phyloP scores from a whole-genome alignment of 2,329 filamentous ascomycete genomes.

The Colletotrichum magnum region DNA sequence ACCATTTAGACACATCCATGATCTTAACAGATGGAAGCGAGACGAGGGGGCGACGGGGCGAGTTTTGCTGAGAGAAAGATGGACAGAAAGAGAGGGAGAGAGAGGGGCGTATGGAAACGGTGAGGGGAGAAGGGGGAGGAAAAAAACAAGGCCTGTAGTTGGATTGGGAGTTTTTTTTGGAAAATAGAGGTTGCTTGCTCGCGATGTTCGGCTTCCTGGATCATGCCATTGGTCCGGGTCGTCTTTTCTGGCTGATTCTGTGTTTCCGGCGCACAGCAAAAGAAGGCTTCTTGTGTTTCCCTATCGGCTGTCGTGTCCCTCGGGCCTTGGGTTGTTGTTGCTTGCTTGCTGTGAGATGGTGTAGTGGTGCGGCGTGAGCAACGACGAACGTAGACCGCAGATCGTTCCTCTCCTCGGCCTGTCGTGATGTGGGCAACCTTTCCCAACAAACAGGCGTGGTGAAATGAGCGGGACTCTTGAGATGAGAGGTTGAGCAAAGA shows the following conservation, averaged over 20 bases:
- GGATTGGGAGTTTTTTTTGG: conserved; percentile 10
- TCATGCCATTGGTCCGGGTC: conserved; percentile 15
- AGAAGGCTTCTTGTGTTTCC: conserved; percentile 1
- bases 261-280: conserved; percentile 6
- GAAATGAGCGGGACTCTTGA: conserved; percentile 33
- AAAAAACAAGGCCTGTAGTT: neutral
- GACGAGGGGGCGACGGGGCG: conserved; percentile 10
- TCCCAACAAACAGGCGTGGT: conserved; percentile 27
- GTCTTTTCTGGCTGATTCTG: neutral
- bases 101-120: neutral
- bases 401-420: conserved; percentile 25
- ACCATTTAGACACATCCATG: conserved; percentile 27
- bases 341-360: neutral
- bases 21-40: conserved; percentile 32
- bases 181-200: neutral
- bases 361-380: neutral
- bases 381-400: neutral
- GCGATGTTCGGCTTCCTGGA: conserved; percentile 8
- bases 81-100: too few species aligned
- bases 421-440: conserved; percentile 27
- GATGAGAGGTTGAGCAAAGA: conserved; percentile 19
- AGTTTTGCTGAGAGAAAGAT: neutral
- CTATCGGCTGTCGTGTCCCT: conserved; percentile 3
- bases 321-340: too few species aligned
- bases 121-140: neutral